A percentile compares a stretch with the other conserved stretches of the same genome.
Evolutionary conservation across 441 rosid species (phyloP).

Genomic region (Theobroma grandiflorum): DNA sequence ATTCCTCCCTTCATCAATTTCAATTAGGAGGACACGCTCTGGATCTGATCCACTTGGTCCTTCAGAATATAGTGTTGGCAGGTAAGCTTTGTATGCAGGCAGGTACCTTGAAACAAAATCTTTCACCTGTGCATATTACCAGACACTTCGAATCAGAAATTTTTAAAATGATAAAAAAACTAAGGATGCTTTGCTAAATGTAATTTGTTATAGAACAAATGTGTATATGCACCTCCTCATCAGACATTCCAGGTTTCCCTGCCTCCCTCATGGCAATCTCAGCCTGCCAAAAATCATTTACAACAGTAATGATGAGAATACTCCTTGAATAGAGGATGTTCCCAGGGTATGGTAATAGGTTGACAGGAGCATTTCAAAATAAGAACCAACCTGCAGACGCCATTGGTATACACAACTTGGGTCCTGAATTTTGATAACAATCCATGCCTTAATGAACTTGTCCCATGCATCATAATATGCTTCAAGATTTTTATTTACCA

Average conservation of each 20-base stretch:
- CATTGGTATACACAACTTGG: slow-evolving; percentile 88
- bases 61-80: slow-evolving; percentile 77
- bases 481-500: slow-evolving; percentile 82
- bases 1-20: slow-evolving; percentile 88
- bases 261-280: slow-evolving; percentile 93
- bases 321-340: neutral
- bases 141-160: slow-evolving; percentile 10
- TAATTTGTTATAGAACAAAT: neutral
- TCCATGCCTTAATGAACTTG: slow-evolving; percentile 84
- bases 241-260: slow-evolving; percentile 87
- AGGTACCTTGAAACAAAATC: slow-evolving; percentile 94
- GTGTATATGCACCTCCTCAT: slow-evolving; percentile 69
- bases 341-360: neutral
- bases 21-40: slow-evolving; percentile 60
- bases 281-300: slow-evolving; percentile 59
- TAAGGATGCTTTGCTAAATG: neutral
- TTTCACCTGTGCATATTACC: slow-evolving; percentile 53
- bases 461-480: slow-evolving; percentile 93
- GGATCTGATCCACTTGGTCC: slow-evolving; percentile 89
- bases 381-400: slow-evolving; percentile 85
- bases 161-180: too few species aligned
- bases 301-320: neutral
- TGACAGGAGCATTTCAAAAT: neutral
- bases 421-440: slow-evolving; percentile 87
- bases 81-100: slow-evolving; percentile 92